Percentiles rank a stretch among this genome's conserved stretches.
Conservation (phyloP, 2,329 filamentous ascomycete genomes). For the Paecilomyces sp. region DNA sequence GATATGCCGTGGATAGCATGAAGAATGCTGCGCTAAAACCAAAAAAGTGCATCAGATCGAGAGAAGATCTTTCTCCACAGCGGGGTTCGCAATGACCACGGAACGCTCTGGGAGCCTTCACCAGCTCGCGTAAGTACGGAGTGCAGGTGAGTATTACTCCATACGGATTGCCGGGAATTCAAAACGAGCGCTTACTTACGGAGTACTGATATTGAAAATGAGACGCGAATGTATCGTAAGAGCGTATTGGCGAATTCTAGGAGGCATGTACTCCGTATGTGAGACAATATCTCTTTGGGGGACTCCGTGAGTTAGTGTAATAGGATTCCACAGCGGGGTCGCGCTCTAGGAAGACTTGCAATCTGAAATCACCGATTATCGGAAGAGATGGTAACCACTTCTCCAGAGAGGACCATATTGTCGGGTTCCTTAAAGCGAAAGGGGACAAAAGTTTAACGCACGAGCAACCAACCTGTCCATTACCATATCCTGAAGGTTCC, state of each 20-base stretch:
- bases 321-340: neutral
- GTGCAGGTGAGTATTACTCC: too few relatives aligned
- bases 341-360: neutral
- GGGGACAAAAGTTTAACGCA: neutral
- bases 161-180: neutral
- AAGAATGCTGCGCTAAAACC: neutral
- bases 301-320: too few relatives aligned
- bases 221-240: too few relatives aligned
- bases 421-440: neutral
- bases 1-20: neutral
- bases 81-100: neutral
- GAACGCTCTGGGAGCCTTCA: neutral
- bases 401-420: neutral
- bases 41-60: neutral
- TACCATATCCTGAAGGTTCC: neutral
- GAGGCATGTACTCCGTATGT: too few relatives aligned
- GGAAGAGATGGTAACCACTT: neutral
- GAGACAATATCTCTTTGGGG: too few relatives aligned
- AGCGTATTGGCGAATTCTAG: too few relatives aligned
- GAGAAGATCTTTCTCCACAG: neutral
- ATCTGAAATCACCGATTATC: neutral
- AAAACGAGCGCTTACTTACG: neutral
- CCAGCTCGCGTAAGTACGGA: neutral
- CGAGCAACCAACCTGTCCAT: neutral
- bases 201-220: neutral